Evolutionary conservation across 2,329 filamentous ascomycete species (phyloP).

Genomic region (Cladosporium oxysporum): DNA sequence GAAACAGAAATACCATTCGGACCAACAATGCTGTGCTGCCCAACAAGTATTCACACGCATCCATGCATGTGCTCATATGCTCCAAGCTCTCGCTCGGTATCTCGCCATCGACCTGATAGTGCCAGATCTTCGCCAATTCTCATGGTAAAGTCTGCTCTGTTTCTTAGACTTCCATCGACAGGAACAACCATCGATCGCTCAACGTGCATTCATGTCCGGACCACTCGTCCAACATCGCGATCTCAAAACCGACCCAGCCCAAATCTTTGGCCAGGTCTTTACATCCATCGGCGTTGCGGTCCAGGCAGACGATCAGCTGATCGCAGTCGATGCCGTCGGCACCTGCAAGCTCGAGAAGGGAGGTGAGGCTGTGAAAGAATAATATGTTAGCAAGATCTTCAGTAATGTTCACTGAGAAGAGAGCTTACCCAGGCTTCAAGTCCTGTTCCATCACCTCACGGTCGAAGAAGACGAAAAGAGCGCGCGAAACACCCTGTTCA

Average conservation of each 20-base stretch:
- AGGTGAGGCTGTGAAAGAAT: slow-evolving; percentile 66
- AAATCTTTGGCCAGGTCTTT: slow-evolving; percentile 76
- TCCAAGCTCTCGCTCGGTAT: background rate
- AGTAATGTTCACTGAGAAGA: slow-evolving; percentile 11
- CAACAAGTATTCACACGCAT: background rate
- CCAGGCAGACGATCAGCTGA: slow-evolving; percentile 77
- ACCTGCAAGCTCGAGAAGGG: slow-evolving; percentile 84
- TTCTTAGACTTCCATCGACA: slow-evolving; percentile 78
- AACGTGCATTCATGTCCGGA: slow-evolving; percentile 59
- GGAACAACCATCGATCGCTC: slow-evolving; percentile 79
- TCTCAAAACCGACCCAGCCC: slow-evolving; percentile 89
- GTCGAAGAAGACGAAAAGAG: slow-evolving; percentile 88
- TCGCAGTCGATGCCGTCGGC: slow-evolving; percentile 70
- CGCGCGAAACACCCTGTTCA: slow-evolving; percentile 68
- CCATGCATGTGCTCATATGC: background rate
- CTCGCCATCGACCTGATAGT: background rate
- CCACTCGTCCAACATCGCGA: slow-evolving; percentile 79
- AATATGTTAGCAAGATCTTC: slow-evolving; percentile 33
- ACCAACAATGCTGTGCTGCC: background rate
- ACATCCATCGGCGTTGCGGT: slow-evolving; percentile 67
- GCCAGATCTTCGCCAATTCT: background rate
- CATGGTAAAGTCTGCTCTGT: background rate
- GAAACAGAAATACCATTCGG: background rate
- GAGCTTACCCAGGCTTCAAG: slow-evolving; percentile 74
- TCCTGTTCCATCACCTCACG: slow-evolving; percentile 67